A percentile compares a stretch with the other conserved stretches of the same genome.
Conservation (phyloP, 495 filamentous ascomycete species). For the Aspergillus biplanus region DNA sequence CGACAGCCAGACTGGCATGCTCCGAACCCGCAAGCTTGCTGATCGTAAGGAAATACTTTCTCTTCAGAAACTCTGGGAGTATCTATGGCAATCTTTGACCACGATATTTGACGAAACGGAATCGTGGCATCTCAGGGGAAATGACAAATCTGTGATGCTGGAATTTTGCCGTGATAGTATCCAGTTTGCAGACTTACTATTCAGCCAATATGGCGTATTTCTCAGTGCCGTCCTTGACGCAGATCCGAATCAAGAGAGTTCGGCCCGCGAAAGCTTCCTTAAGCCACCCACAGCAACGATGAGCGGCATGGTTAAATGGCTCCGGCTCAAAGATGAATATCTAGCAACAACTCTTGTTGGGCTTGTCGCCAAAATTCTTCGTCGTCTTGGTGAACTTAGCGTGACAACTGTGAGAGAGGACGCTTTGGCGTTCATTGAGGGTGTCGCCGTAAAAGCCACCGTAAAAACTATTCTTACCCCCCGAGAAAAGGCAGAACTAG, state of each 20-base stretch:
- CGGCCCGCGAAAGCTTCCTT: slow-evolving; percentile 45
- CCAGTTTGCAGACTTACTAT: slow-evolving; percentile 83
- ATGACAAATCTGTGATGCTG: slow-evolving; percentile 75
- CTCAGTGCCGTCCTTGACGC: slow-evolving; percentile 62
- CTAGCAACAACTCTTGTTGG: slow-evolving; percentile 74
- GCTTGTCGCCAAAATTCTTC: slow-evolving; percentile 70
- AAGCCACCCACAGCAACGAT: slow-evolving; percentile 67
- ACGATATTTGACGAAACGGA: slow-evolving; percentile 85
- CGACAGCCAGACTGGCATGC: slow-evolving; percentile 76
- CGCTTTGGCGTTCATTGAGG: slow-evolving; percentile 63
- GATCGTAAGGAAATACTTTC: slow-evolving; percentile 63
- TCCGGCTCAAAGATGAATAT: slow-evolving; percentile 81
- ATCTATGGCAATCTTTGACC: slow-evolving; percentile 75
- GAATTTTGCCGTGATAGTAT: slow-evolving; percentile 94
- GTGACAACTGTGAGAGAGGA: slow-evolving; percentile 65
- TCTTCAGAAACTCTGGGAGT: slow-evolving; percentile 77
- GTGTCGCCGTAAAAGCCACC: slow-evolving; percentile 57
- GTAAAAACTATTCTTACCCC: slow-evolving; percentile 73
- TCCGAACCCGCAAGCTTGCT: slow-evolving; percentile 65
- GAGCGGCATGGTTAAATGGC: slow-evolving; percentile 74
- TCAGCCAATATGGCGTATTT: slow-evolving; percentile 80
- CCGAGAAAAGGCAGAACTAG: slow-evolving; percentile 80
- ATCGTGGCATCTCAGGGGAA: slow-evolving; percentile 68
- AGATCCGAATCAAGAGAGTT: slow-evolving; percentile 43
- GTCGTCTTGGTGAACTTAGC: slow-evolving; percentile 67